Evolutionary conservation across 1,284 basidiomycete genomes (phyloP), one percentile per base, ranked within the genome.

Genomic region (Irpex sp.): DNA sequence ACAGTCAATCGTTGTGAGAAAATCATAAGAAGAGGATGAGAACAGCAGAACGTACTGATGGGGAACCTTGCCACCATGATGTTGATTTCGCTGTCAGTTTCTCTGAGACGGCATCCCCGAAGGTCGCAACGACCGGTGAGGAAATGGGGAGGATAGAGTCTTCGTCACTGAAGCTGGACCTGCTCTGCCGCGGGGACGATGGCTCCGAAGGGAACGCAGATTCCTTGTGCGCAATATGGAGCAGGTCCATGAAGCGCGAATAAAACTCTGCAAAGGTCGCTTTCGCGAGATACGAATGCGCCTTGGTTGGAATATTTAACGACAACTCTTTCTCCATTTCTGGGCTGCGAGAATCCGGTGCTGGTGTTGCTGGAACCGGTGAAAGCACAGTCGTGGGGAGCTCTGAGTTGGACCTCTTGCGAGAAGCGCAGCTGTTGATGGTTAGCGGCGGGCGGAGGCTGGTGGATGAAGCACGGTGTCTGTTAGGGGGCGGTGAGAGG

Each of bases 131-230:
- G 56, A 79, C 78, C 15, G 87, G 82, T 13, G 83, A 79, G 5
- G 89, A 88, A 61, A 91, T 75, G n/a, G 90, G 89, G n/a, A 92
- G 82, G 53, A 89, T 77, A 61, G 79, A 81, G 61, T 86, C 83
- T 61, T 84, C 83, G 9, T 68, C 73, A 69, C 79, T 80, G 17
- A 83, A 73, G 69, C 79, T 80, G 17, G 84, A 78, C 55, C 78
- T 72, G 67, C 72, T 72, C 17, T 67, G 67, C 8, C 68, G 79
- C 13, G 85, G 81, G 3, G 86, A 82, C 19, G 84, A 82, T 26
- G 83, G 78, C n/a, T 75, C 72, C 35, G 81, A 79, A 26, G 68
- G 67, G 60, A 71, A 68, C 35, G 63, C 59, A 60, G 70, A 67
- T 19, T 72, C 66, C 39, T 67, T 63, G 47, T 69, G 60, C 47